Conservation (phyloP, 345 rosid genomes). For the Turnera subulata region DNA sequence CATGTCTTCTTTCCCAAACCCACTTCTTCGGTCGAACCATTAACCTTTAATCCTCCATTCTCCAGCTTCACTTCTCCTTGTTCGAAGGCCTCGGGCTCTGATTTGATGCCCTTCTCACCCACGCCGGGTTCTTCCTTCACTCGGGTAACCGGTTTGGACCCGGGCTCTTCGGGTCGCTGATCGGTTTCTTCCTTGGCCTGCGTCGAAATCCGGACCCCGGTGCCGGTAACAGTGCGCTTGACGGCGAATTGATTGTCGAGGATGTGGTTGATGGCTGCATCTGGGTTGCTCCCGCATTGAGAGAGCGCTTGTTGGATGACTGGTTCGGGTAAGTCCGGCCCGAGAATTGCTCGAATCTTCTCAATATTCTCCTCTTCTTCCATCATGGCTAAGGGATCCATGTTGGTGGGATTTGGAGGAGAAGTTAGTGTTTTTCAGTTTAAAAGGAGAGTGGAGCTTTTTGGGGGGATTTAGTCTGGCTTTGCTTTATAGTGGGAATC, state of each 20-base stretch:
- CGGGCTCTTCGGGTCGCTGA: neutral
- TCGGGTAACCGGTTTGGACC: neutral
- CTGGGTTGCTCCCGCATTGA: constrained; percentile 4
- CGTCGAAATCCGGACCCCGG: constrained; percentile 39
- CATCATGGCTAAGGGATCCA: neutral
- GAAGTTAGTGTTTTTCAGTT: neutral
- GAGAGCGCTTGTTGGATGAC: too few relatives aligned
- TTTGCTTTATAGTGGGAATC: neutral
- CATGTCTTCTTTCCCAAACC: too few relatives aligned
- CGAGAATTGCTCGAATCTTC: too few relatives aligned
- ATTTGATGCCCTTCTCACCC: too few relatives aligned
- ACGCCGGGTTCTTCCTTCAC: too few relatives aligned
- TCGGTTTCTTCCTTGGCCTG: neutral
- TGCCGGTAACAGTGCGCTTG: constrained; percentile 21
- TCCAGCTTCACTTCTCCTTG: too few relatives aligned
- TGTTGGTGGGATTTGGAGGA: neutral
- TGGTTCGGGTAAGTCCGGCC: constrained; percentile 2
- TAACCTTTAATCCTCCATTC: too few relatives aligned
- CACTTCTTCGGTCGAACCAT: too few relatives aligned
- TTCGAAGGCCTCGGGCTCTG: too few relatives aligned
- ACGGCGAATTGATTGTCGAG: constrained; percentile 14
- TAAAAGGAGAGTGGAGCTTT: neutral
- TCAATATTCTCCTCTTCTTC: too few relatives aligned
- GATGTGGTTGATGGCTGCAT: too few relatives aligned
- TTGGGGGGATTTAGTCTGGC: neutral